phyloP scores from a whole-genome alignment of 2,329 filamentous ascomycete species.

The Drechslerella coelobrocha region DNA sequence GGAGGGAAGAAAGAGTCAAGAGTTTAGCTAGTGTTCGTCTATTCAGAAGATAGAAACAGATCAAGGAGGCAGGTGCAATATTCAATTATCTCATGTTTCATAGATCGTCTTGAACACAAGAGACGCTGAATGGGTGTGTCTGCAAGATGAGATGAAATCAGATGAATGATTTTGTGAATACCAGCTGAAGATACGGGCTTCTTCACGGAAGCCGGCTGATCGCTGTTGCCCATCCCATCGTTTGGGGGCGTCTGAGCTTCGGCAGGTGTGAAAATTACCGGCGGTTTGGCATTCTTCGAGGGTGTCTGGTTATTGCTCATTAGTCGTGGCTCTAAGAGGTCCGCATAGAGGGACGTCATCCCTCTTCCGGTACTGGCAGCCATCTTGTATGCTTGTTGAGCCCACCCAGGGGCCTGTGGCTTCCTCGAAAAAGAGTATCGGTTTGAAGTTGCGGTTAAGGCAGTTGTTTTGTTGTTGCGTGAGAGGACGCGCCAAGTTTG shows the following conservation, averaged over 20 bases:
- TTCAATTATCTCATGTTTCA: slow-evolving; percentile 13
- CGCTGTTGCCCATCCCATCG: slow-evolving; percentile 26
- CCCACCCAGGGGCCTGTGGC: neutral
- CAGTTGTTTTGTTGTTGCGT: no score
- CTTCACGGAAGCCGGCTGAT: slow-evolving; percentile 42
- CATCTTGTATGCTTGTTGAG: slow-evolving; percentile 13
- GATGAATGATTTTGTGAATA: slow-evolving; percentile 44
- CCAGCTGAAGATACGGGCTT: slow-evolving; percentile 51
- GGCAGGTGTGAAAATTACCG: slow-evolving; percentile 26
- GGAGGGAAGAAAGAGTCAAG: slow-evolving; percentile 17
- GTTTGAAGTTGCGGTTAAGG: no score
- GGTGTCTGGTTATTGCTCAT: neutral
- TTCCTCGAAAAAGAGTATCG: neutral
- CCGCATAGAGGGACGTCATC: slow-evolving; percentile 45
- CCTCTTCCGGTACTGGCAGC: slow-evolving; percentile 30
- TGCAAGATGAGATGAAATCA: slow-evolving; percentile 27
- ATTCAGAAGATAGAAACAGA: slow-evolving; percentile 7
- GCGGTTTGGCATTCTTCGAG: slow-evolving; percentile 33
- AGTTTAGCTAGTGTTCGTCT: slow-evolving; percentile 43
- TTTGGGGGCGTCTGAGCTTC: slow-evolving; percentile 6
- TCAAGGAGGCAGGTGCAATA: slow-evolving; percentile 20
- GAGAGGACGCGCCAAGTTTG: no score
- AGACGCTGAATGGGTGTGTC: slow-evolving; percentile 11
- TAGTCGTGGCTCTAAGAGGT: slow-evolving; percentile 37
- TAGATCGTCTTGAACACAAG: neutral